Evolutionary conservation across 495 filamentous ascomycete genomes (phyloP), one percentile per base, ranked within the genome.

Genomic region (Xylaria scruposa): DNA sequence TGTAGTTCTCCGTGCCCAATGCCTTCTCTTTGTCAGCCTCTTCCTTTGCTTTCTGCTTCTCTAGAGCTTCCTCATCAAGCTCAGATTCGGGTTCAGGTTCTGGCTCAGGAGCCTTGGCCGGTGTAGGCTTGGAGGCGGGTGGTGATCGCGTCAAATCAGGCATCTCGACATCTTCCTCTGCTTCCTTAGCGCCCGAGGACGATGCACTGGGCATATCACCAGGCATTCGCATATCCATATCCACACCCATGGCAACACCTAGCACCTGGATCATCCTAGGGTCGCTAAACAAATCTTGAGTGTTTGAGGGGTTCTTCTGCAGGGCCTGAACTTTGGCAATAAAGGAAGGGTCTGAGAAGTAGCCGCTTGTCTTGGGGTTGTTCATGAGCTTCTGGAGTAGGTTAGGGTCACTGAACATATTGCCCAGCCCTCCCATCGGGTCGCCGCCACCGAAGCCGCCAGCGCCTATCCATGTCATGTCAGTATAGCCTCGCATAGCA

Each of bases 11-110:
- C 33, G 94, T 99, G 68, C 96, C 96, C 61, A 97, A 85, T 68
- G 90, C 92, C 88, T 98, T 99, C 86, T 98, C 94, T 68, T 93
- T 91, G 75, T 99, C 96, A 64, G 94, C 96, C 46, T 93, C 93
- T 78, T 91, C 94, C 85, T 98, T 94, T 0, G 94, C 94, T 86
- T 97, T 92, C 82, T 91, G 91, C 84, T 93, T 92, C 40, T 91
- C 92, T 70, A 90, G 80, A 0, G 89, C 86, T 77, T 98, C 96
- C 76, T 97, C 94, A 75, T 97, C 92, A 75, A 91, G 84, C 75
- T 91, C 89, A 6, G 89, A 87, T 67, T 88, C 88, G 0, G 88
- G 85, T 74, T 88, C 90, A 19, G 90, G 88, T 77, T 89, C 87
- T 1, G 87, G 85, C 38, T 79, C 81, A 73, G 90, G 90, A 78